Evolutionary conservation across 202 grass and related monocot genomes (phyloP).

Genomic region (Eragrostis tef): DNA sequence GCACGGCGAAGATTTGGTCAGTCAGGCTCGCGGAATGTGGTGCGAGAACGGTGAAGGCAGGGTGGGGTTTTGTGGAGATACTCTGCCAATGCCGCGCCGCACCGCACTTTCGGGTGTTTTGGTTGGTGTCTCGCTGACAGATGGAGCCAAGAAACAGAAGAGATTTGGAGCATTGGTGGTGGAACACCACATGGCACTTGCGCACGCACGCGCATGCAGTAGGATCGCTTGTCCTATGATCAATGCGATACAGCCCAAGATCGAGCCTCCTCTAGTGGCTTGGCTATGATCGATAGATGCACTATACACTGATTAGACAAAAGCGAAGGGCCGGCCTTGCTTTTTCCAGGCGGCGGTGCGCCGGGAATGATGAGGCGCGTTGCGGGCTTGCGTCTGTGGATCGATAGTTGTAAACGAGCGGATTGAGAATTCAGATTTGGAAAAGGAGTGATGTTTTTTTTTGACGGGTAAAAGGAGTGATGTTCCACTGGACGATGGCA

Average conservation of each 20-base stretch:
- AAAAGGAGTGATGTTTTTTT: neutral
- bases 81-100: neutral
- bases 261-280: neutral
- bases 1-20: neutral
- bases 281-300: neutral
- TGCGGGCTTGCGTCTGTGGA: neutral
- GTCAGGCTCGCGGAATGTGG: neutral
- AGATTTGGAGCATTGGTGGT: neutral
- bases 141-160: neutral
- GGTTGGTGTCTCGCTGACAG: conserved; percentile 26
- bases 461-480: too few species aligned
- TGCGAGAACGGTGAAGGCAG: neutral
- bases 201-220: neutral
- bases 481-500: neutral
- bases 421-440: neutral
- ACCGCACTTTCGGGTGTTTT: conserved; percentile 7
- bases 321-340: neutral
- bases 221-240: neutral
- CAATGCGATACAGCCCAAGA: neutral
- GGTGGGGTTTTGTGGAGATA: conserved; percentile 26
- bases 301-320: neutral
- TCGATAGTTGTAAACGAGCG: neutral
- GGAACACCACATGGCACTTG: conserved; percentile 28
- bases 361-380: conserved; percentile 35
- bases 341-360: conserved; percentile 12